phyloP scores from a whole-genome alignment of 768 basidiomycete species.

The Rhodotorula babjevae region DNA sequence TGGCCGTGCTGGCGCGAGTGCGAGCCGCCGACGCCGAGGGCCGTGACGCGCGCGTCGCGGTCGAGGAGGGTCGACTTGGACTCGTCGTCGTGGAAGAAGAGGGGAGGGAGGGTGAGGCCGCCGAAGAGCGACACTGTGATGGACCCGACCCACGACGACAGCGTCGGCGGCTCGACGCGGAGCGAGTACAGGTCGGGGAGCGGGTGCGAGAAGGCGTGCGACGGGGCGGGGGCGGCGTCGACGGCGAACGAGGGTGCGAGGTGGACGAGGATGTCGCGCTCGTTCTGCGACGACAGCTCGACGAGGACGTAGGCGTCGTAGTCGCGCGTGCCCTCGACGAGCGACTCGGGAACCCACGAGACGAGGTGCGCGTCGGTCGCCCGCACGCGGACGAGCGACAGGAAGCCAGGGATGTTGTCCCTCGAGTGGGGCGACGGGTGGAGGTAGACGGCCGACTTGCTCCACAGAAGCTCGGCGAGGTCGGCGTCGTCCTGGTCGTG shows the following conservation, averaged over 20 bases:
- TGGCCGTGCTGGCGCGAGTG: background rate
- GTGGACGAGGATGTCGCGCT: conserved; percentile 37
- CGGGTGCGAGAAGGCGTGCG: conserved; percentile 41
- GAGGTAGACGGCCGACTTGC: conserved; percentile 88
- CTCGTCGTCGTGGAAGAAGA: conserved; percentile 97
- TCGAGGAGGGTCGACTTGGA: conserved; percentile 59
- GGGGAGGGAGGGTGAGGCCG: conserved; percentile 64
- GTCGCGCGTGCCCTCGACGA: conserved; percentile 57
- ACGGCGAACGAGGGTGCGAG: conserved; percentile 26
- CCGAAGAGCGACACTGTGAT: conserved; percentile 76
- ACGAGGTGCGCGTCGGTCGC: conserved; percentile 57
- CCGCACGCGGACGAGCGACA: conserved; percentile 64
- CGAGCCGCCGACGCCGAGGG: conserved; percentile 41
- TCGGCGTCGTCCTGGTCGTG: background rate
- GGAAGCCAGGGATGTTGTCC: conserved; percentile 92
- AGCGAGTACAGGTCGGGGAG: conserved; percentile 43
- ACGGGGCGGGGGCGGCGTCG: conserved; percentile 72
- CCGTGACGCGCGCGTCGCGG: conserved; percentile 32
- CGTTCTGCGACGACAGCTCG: conserved; percentile 54
- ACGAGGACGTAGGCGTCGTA: conserved; percentile 86
- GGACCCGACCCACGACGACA: conserved; percentile 63
- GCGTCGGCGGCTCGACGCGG: conserved; percentile 43
- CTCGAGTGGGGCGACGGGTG: conserved; percentile 85
- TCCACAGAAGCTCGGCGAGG: conserved; percentile 27
- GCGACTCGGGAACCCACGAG: conserved; percentile 86